phyloP scores from a whole-genome alignment of 805 yeast genomes.

The Candida oleophila region DNA sequence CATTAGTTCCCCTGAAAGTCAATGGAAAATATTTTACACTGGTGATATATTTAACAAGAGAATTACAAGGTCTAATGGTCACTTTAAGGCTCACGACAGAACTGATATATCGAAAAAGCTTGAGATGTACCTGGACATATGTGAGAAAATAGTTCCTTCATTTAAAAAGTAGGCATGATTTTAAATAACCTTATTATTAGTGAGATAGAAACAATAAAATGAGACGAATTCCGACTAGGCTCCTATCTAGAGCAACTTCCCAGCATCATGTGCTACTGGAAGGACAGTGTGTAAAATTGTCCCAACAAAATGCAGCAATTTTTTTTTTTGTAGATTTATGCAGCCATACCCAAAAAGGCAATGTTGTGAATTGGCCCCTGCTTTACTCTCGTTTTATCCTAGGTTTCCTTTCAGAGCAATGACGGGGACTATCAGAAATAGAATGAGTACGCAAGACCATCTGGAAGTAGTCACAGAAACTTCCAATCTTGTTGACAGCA shows the following conservation, averaged over 20 bases:
- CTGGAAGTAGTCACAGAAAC: neutral
- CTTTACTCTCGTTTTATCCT: neutral
- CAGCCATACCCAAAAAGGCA: neutral
- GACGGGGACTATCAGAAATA: neutral
- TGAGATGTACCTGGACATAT: conserved; percentile 50
- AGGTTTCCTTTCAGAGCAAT: neutral
- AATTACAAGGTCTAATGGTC: conserved; percentile 20
- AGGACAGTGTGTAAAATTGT: neutral
- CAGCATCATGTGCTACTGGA: neutral
- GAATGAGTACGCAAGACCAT: neutral
- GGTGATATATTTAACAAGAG: conserved; percentile 40
- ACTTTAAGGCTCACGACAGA: conserved; percentile 6
- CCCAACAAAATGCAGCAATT: neutral
- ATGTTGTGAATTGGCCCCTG: neutral
- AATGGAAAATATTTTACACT: conserved; percentile 42
- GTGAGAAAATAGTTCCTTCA: conserved; percentile 60
- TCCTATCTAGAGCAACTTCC: neutral
- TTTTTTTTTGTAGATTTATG: too few species aligned
- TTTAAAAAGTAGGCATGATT: conserved; percentile 16
- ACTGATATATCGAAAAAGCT: conserved; percentile 33
- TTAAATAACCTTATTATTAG: neutral
- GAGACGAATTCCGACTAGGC: neutral
- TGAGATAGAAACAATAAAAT: neutral
- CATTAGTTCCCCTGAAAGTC: conserved; percentile 33
- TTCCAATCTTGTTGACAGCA: neutral